Percentiles rank a stretch among this genome's conserved stretches.
These are phyloP conservation scores for Fonsecaea pugnacius DNA, from an alignment of 2,329 filamentous ascomycete genomes.

Conservation along the genomic window DNA sequence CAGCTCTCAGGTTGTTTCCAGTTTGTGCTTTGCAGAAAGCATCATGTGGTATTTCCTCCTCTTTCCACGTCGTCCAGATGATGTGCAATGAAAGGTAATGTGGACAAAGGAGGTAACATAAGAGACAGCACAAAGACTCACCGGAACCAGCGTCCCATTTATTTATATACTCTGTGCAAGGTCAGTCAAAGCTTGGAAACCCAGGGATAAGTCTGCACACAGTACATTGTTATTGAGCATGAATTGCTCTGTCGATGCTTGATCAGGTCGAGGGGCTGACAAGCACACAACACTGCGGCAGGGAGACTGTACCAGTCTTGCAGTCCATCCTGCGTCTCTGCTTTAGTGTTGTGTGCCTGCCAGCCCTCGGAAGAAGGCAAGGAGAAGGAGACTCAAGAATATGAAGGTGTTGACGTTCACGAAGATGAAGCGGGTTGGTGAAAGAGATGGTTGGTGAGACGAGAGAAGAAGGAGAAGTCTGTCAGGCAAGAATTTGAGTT, in stretches of 20 bases:
- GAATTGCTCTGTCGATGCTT: neutral
- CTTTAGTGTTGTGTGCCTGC: neutral
- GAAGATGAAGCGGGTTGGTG: neutral
- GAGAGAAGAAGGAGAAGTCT: slow-evolving; percentile 5
- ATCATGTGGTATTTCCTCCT: slow-evolving; percentile 14
- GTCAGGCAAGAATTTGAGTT: neutral
- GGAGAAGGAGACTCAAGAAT: neutral
- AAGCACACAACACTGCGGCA: neutral
- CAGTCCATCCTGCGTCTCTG: neutral
- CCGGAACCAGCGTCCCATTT: slow-evolving; percentile 7
- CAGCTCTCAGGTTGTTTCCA: neutral
- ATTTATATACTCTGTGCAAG: slow-evolving; percentile 4
- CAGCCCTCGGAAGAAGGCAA: neutral
- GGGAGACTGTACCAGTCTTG: neutral
- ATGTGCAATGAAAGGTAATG: neutral
- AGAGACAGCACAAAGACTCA: slow-evolving; percentile 6
- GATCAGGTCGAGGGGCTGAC: neutral
- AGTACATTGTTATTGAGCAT: neutral
- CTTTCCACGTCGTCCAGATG: slow-evolving; percentile 25
- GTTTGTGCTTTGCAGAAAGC: neutral
- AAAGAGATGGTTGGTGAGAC: neutral
- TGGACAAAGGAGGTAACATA: neutral
- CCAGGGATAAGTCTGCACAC: neutral
- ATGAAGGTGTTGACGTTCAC: neutral
- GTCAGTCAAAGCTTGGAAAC: slow-evolving; percentile 3